Base-by-base conservation (phyloP, 116 monocot species). In the Iris pallida region DNA sequence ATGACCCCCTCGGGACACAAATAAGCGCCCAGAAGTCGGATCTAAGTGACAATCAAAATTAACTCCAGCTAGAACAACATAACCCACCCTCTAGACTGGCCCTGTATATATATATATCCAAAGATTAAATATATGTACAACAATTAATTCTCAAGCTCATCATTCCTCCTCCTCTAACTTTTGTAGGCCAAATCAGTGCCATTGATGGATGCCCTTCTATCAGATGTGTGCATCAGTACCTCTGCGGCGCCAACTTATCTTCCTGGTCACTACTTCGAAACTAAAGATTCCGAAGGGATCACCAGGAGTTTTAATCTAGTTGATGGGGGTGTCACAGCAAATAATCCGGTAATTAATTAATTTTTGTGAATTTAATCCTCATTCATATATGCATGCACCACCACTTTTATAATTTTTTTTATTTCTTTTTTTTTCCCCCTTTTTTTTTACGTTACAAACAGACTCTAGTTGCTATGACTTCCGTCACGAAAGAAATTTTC, bases 211-310 rank as follows among this genome's bases (percentile, higher is more conserved):
- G 30, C 30, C 30, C 30, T 30, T 30, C 30, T 30, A 30, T 30
- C 30, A 30, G 83, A 88, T 17, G 61, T 84, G 6, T 83, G 88
- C 62, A 81, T 88, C 14, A 47, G 71, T 54, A 88, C 83, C 0
- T 78, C 81, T 0, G 88, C 83, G 9, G 84, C 83, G 4, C 88
- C 83, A 0, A 88, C 83, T 2, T 83, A 75, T 62, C 73, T 88
- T 12, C 88, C 88, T 8, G 75, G 83, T 17, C 76, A 84, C 54
- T 68, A 68, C 64, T 88, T 88, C 18, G 59, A 81, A 48, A 76
- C 70, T 2, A 42, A 69, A 30, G 73, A 65, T 42, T 20, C 70
- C 0, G 7, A 71, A 16, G 80, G 75, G 45, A 70, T 49, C 1
- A 57, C 44, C 5, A 60, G 64, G 57, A 63, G 69, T 44, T 76